Percentiles rank a stretch among this genome's conserved stretches.
These are phyloP conservation scores for Lentinus tigrinus DNA, from an alignment of 768 basidiomycete genomes.

Conservation along the genomic window DNA sequence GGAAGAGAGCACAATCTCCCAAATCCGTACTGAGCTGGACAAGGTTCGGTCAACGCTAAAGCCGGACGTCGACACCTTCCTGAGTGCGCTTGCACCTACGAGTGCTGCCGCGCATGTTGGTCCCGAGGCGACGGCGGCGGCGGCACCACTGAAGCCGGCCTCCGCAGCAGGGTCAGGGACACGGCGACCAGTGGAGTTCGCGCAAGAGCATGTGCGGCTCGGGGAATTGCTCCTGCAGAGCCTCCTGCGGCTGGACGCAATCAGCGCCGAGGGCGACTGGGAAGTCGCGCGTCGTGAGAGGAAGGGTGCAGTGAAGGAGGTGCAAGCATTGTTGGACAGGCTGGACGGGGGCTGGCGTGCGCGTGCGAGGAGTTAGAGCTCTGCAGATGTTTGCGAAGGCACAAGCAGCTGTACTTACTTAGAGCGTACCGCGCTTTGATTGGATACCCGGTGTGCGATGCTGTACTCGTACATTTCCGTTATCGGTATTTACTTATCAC, in stretches of 20 bases:
- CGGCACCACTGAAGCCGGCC: constrained; percentile 18
- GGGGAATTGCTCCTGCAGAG: constrained; percentile 84
- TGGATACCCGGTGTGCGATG: not conserved
- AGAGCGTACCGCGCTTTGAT: not conserved
- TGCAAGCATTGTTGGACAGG: constrained; percentile 79
- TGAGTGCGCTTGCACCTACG: constrained; percentile 32
- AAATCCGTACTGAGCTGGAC: constrained; percentile 54
- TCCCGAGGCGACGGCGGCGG: constrained; percentile 9
- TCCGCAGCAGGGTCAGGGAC: constrained; percentile 20
- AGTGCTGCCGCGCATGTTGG: constrained; percentile 3
- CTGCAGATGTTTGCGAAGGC: not conserved
- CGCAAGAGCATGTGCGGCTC: constrained; percentile 55
- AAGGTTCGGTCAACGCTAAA: constrained; percentile 52
- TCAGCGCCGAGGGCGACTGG: constrained; percentile 75
- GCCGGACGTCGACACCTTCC: constrained; percentile 58
- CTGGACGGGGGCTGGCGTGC: constrained; percentile 69
- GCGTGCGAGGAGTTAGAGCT: constrained; percentile 6
- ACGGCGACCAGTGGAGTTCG: constrained; percentile 24
- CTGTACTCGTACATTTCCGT: not conserved
- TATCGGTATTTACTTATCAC: no score
- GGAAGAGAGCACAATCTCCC: constrained; percentile 50
- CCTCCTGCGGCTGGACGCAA: constrained; percentile 83
- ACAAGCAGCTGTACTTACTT: not conserved
- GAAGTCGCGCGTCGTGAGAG: constrained; percentile 73
- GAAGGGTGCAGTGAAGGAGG: constrained; percentile 83